Evolutionary conservation across 23 red algal genomes (phyloP), one percentile per base, ranked within the genome.

Genomic region (Porphyridium purpureum): DNA sequence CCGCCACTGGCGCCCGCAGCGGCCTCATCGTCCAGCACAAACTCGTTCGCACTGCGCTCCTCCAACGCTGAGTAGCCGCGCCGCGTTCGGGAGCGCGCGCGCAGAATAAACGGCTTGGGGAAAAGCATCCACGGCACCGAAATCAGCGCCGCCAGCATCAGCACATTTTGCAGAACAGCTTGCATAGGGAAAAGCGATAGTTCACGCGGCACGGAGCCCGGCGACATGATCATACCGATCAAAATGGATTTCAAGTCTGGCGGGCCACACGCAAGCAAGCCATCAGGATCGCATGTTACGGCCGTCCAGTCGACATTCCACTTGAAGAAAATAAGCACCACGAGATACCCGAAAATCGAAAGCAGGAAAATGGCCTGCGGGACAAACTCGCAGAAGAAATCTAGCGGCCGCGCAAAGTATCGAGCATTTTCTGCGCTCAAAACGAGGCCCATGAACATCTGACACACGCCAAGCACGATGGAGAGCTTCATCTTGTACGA

Each of bases 81-180:
- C 24, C 76, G 54, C 5, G 56, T 68, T 20, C 44, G 49, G 31
- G 70, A 66, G 50, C 56, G 30, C 15, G 76, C 64, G 20, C 77
- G 76, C 2, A 94, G 51, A 7, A 94, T 77, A 4, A 94, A 36
- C 33, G 87, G 87, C 60, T 94, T 94, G 31, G 69, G 68, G 31
- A 94, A 63, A 21, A 94, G 67, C 87, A 94, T 94, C 87, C 87
- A 94, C 9, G 87, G 87, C 20, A 94, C 87, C 20, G 76, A 64
- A 53, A 82, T 40, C 15, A 83, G 52, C 22, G 87, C 87, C n/a
- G 70, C 55, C 26, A 64, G 49, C 19, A 76, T 42, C 19, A 94
- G 57, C 14, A 71, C 40, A 1, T 67, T 4, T 40, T 94, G 87
- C 25, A 94, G 29, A 7, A 30, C 29, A 24, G 52, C 67, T 41